Base-by-base conservation (phyloP, 1,284 basidiomycete genomes). In the Ganoderma lingzhi region DNA sequence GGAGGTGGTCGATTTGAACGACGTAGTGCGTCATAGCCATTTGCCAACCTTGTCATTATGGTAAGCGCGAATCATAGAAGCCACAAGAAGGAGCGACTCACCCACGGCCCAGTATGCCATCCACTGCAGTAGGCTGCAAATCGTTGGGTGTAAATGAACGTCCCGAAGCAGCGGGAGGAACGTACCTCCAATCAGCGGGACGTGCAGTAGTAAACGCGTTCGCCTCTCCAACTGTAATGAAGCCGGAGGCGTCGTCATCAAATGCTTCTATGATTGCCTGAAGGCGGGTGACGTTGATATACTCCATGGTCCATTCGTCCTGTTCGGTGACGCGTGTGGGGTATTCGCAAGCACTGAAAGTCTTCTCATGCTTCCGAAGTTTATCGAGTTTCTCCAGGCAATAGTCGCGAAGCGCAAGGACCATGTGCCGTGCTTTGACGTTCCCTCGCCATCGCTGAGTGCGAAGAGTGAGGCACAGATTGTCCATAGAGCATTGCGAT, bases 181-280 rank as follows among this genome's bases (percentile, higher is more conserved):
- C 56, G 56, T 39, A 77, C 77, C 76, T 78, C 77, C 77, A 78
- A 1, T 70, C 42, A 0, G 71, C 51, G 0, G 77, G 77, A 17
- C 68, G 69, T 23, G 70, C 65, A 0, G 75, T 67, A 1, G 81
- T 80, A 58, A 86, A 85, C 6, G 78, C 77, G 68, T 87, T 87
- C 12, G 85, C 82, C 69, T 86, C 85, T 10, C 81, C 81, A 17
- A 86, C 78, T 12, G 82, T 85, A 51, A 84, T 79, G 66, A 82
- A 86, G 0, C 85, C 84, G 0, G 84, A 84, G 0, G 82, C 84
- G 65, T 87, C 86, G 62, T 86, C 84, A 66, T 86, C 85, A 44
- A 86, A 82, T 0, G 85, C 84, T 71, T 87, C 85, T 19, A 80
- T 71, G 66, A 86, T 84, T 2, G 83, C 80, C 64, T 85, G 85